Evolutionary conservation across 2,329 filamentous ascomycete genomes (phyloP), one percentile per base, ranked within the genome.

Genomic region (Cytospora piceicola): DNA sequence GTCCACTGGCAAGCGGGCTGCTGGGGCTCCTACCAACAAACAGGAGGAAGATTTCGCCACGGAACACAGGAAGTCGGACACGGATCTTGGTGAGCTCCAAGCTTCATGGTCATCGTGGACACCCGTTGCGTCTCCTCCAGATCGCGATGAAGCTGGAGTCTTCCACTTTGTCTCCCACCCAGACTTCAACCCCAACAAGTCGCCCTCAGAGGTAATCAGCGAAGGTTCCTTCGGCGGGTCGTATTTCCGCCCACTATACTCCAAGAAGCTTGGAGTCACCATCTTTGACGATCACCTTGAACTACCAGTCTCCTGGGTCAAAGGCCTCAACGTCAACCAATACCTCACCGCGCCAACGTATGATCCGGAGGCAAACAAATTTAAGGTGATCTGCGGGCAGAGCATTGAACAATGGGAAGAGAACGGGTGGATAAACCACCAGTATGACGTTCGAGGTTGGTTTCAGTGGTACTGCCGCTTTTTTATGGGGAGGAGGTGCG

Each of bases 381-480:
- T 78, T 73, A 80, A 80, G 64, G 82, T 84, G 3, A 69, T 78
- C 3, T 84, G 82, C 69, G 83, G 83, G 5, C 83, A 85, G 73
- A 78, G 73, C 20, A 85, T 85, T 54, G 82, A 85, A 69, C 78
- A 83, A 68, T 85, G 83, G 83, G 83, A 86, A 70, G 80, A 79
- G 0, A 77, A 77, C 4, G 83, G 84, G 0, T 86, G 83, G 83
- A 85, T 86, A 57, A 75, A 77, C n/a, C 83, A 84, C 68, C 75
- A 77, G 29, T 79, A 80, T 61, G 83, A 86, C 71, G 80, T 84
- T 2, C 72, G 84, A 55, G 83, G 83, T 7, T 86, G 82, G 83
- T 85, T 85, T 69, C 83, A 85, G 70, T 85, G 83, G 83, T 85
- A 85, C 70, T 80, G 78, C 58, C 78, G 82, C 0, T 85, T 85